These are phyloP conservation scores for Nicotiana attenuata DNA, from an alignment of 257 asterid genomes.

Conservation along the genomic window DNA sequence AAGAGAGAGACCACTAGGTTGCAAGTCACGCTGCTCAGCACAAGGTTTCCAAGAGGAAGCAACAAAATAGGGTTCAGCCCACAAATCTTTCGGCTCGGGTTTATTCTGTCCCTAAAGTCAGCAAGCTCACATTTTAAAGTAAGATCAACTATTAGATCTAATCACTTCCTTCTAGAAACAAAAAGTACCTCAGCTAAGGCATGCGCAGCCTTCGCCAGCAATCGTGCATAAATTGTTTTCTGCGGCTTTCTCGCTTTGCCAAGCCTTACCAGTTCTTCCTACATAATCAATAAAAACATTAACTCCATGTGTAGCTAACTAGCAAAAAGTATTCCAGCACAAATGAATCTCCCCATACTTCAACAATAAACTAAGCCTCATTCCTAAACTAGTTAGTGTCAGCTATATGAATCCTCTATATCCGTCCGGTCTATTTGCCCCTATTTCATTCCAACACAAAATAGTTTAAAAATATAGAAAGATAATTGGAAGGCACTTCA, in stretches of 20 bases:
- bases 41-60: slow-evolving; percentile 96
- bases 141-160: slow-evolving; percentile 1
- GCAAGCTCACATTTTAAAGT: slow-evolving; percentile 3
- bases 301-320: not conserved
- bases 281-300: slow-evolving; percentile 17
- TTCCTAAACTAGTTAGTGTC: not conserved
- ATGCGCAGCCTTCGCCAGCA: slow-evolving; percentile 88
- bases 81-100: slow-evolving; percentile 86
- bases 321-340: not conserved
- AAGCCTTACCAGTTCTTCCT: slow-evolving; percentile 73
- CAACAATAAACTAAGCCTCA: not conserved
- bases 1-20: slow-evolving; percentile 59
- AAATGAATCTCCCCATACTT: not conserved
- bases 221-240: slow-evolving; percentile 73
- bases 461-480: not conserved
- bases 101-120: slow-evolving; percentile 65
- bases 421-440: not conserved
- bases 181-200: slow-evolving; percentile 80
- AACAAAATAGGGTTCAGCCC: slow-evolving; percentile 71
- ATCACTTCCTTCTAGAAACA: slow-evolving; percentile 7
- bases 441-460: not conserved
- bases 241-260: slow-evolving; percentile 73
- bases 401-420: not conserved
- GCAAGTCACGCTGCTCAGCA: slow-evolving; percentile 61
- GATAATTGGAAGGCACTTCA: not conserved